phyloP scores from a whole-genome alignment of 176 grass and related monocot species.

The Eleusine coracana region DNA sequence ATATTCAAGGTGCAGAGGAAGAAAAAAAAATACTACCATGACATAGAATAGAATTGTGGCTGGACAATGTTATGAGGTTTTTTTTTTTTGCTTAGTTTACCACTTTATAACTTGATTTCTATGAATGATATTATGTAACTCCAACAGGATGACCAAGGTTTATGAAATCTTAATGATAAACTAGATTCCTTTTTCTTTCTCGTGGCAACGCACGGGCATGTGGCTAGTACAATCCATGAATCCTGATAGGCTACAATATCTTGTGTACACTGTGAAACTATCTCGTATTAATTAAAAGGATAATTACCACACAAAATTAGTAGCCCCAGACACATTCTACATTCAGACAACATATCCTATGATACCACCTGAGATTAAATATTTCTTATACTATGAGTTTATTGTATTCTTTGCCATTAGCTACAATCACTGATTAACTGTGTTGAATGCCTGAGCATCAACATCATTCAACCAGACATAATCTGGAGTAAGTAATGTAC shows the following conservation, averaged over 20 bases:
- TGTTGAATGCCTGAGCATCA: background rate
- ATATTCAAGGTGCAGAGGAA: too few relatives aligned
- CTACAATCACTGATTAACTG: background rate
- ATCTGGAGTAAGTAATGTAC: background rate
- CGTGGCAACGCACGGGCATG: too few relatives aligned
- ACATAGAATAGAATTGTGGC: too few relatives aligned
- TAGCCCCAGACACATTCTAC: background rate
- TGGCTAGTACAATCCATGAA: background rate
- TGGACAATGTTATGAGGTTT: too few relatives aligned
- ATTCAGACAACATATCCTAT: background rate
- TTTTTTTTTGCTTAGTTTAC: too few relatives aligned
- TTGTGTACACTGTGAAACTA: background rate
- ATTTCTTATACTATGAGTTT: background rate
- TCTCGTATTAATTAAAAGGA: slow-evolving; percentile 9
- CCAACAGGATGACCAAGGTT: too few relatives aligned
- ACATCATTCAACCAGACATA: background rate
- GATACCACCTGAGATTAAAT: background rate
- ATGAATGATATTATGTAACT: too few relatives aligned
- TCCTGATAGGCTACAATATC: background rate
- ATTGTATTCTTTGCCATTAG: background rate
- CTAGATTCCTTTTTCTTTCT: too few relatives aligned
- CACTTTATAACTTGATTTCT: too few relatives aligned
- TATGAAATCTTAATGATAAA: too few relatives aligned
- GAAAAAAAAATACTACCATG: too few relatives aligned
- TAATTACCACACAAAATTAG: background rate